A percentile compares a stretch with the other conserved stretches of the same genome.
phyloP scores from a whole-genome alignment of 139 green algal species.

The Pleodorina starrii region DNA sequence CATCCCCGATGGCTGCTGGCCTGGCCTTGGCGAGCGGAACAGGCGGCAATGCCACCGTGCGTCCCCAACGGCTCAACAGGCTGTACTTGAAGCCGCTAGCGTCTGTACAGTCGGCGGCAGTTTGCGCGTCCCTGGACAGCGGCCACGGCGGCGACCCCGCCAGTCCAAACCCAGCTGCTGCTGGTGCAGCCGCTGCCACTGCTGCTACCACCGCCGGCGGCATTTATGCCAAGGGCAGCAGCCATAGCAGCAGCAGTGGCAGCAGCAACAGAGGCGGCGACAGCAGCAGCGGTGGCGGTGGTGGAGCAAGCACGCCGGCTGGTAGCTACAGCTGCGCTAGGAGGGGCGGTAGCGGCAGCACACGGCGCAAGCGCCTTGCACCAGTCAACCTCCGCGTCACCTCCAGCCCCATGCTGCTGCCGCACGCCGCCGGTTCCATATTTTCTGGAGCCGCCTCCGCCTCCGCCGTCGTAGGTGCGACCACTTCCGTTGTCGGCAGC shows the following conservation, averaged over 20 bases:
- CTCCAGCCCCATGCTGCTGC: not conserved
- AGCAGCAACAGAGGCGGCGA: not conserved
- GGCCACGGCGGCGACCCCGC: not conserved
- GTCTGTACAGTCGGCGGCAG: not conserved
- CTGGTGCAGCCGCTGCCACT: too few species aligned
- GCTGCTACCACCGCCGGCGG: too few species aligned
- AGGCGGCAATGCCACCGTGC: not conserved
- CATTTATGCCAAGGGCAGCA: not conserved
- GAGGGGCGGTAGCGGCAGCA: not conserved
- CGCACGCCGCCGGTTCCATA: not conserved
- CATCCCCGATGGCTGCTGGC: not conserved
- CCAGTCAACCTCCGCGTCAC: conserved; percentile 1
- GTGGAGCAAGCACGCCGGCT: too few species aligned
- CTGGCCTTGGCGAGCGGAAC: not conserved
- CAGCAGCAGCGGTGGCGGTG: not conserved
- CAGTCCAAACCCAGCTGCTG: not conserved
- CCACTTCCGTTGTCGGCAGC: too few species aligned
- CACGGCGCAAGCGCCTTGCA: not conserved
- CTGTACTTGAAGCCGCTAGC: not conserved
- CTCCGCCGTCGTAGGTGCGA: not conserved
- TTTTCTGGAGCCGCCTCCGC: not conserved
- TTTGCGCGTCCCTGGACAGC: not conserved
- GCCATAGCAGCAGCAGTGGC: not conserved
- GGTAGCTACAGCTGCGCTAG: not conserved
- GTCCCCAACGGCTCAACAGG: not conserved